These are phyloP conservation scores for Zelonia costaricensis DNA, from an alignment of 208 protist species.

Conservation along the genomic window DNA sequence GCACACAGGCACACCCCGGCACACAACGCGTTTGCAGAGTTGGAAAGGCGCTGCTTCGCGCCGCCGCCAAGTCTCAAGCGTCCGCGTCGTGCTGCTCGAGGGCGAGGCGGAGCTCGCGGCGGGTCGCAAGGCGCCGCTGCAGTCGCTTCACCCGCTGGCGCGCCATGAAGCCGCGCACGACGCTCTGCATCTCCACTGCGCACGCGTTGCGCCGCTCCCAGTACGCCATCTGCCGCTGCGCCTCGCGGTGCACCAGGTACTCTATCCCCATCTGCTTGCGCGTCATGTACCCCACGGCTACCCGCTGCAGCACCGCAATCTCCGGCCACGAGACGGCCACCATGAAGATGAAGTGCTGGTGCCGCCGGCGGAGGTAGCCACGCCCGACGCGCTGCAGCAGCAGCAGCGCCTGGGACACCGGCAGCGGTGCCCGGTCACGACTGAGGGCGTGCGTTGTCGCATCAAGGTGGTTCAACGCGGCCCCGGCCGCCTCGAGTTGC, in stretches of 20 bases:
- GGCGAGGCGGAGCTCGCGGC: conserved; percentile 44
- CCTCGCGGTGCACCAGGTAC: conserved; percentile 27
- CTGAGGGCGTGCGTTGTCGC: conserved; percentile 16
- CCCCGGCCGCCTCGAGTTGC: conserved; percentile 9
- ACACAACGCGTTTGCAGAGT: no score
- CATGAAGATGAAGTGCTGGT: conserved; percentile 40
- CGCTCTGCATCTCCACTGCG: conserved; percentile 44
- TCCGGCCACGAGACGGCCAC: conserved; percentile 37
- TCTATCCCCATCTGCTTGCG: conserved; percentile 33
- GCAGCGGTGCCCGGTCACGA: conserved; percentile 3
- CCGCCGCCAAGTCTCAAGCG: conserved; percentile 12
- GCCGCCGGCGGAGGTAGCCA: conserved; percentile 37
- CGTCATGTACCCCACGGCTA: conserved; percentile 30
- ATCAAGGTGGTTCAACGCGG: conserved; percentile 18
- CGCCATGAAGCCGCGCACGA: conserved; percentile 49
- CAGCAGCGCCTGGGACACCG: conserved; percentile 16
- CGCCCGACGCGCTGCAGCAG: conserved; percentile 47
- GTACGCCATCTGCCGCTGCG: conserved; percentile 25
- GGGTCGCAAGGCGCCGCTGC: conserved; percentile 45
- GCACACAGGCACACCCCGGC: conserved; percentile 4
- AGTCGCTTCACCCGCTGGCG: conserved; percentile 40
- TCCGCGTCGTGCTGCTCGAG: conserved; percentile 40
- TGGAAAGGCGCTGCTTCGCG: no score
- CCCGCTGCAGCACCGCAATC: conserved; percentile 45
- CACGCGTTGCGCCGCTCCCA: conserved; percentile 43